These are phyloP conservation scores for Fusarium goolgardi DNA, from an alignment of 2,329 filamentous ascomycete species.

Conservation along the genomic window DNA sequence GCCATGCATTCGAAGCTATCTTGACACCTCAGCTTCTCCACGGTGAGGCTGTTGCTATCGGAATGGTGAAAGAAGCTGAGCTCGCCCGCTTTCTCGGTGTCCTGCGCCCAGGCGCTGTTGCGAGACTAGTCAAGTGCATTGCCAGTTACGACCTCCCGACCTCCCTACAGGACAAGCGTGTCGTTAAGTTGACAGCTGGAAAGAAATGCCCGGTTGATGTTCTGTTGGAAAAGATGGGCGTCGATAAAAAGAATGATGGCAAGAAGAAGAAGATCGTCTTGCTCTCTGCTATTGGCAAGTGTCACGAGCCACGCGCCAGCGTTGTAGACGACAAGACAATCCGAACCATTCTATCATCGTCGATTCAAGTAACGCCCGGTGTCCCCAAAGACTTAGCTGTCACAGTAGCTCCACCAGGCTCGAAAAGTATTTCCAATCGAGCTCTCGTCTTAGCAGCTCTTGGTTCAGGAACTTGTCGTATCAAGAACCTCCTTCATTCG, in stretches of 20 bases:
- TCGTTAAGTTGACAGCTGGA: constrained; percentile 83
- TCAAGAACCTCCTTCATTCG: constrained; percentile 93
- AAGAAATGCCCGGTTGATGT: constrained; percentile 90
- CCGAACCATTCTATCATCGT: constrained; percentile 82
- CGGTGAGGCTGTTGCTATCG: constrained; percentile 94
- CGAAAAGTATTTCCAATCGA: constrained; percentile 97
- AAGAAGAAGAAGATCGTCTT: constrained; percentile 96
- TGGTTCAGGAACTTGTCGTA: constrained; percentile 83
- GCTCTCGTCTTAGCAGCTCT: constrained; percentile 94
- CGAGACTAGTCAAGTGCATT: constrained; percentile 91
- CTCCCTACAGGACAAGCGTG: constrained; percentile 83
- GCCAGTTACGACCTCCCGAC: constrained; percentile 92
- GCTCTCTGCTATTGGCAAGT: constrained; percentile 88
- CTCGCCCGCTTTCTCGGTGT: constrained; percentile 89
- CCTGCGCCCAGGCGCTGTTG: constrained; percentile 86
- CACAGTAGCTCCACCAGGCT: constrained; percentile 88
- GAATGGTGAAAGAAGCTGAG: constrained; percentile 98
- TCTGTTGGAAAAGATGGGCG: constrained; percentile 90
- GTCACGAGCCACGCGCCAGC: constrained; percentile 87
- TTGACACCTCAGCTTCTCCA: constrained; percentile 95
- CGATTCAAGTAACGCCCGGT: constrained; percentile 78
- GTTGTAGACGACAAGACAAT: constrained; percentile 90
- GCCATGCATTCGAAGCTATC: constrained; percentile 95
- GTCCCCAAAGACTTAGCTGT: constrained; percentile 74
- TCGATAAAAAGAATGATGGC: constrained; percentile 99